Base-by-base conservation (phyloP, 2,329 filamentous ascomycete genomes). In the Fusarium metavorans region DNA sequence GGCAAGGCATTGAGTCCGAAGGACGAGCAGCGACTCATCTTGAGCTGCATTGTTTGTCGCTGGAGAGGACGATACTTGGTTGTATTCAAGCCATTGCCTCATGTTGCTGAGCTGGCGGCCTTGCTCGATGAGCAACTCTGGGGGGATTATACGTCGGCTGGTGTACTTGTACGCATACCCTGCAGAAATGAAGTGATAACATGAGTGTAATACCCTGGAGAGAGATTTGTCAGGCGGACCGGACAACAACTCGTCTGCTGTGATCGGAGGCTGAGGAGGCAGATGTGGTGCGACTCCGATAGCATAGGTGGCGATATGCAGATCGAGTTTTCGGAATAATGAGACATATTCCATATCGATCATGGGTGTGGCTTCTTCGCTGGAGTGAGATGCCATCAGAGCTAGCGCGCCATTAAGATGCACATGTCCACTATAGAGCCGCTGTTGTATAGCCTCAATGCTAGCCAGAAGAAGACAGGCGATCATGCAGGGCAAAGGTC, bases 91-190 rank as follows among this genome's bases (percentile, higher is more conserved):
- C 75, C 75, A 77, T 25, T 73, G 73, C 8, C 69, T 74, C 10
- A 77, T 7, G 16, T 34, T 67, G 1, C 61, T 39, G 2, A 77
- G 68, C 10, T 74, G 73, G 5, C 67, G 73, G 11, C 75, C 75
- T 27, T 76, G 75, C 5, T 77, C 73, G 2, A 77, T 74, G n/a
- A 77, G 75, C 7, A 77, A 18, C 1, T 74, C 66, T 1, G 75
- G 68, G 2, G 75, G 73, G 3, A 68, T 58, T 0, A 54, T 2
- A 11, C 73, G 65, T 4, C 64, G 56, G 32, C 67, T 74, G 10
- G 62, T 65, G 34, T 76, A 77, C 16, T 71, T 77, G 20, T 76
- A 77, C 0, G 1, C 30, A 4, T 23, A 72, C 10, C 73, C 75
- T 2, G 20, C 20, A 1, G 73, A 41, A 1, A 56, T 66, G 2